Conservation (phyloP, 805 yeast genomes). For the Naumovozyma castellii region DNA sequence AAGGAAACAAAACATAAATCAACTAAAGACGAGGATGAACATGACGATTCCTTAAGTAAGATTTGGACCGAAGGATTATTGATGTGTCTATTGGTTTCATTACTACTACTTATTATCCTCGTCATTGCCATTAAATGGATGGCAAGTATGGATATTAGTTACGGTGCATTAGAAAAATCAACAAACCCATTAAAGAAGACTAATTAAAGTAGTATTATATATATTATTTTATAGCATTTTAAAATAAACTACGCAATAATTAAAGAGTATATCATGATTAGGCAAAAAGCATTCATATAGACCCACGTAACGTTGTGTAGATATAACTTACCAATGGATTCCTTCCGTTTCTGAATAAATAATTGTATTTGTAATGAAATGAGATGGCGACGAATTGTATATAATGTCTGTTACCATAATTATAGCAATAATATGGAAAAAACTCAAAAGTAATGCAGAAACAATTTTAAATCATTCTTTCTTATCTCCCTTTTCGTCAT, state of each 20-base stretch:
- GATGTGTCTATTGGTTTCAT: constrained; percentile 61
- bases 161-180: constrained; percentile 66
- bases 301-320: too few species aligned
- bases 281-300: too few species aligned
- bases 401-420: too few species aligned
- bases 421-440: too few species aligned
- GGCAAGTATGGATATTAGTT: constrained; percentile 60
- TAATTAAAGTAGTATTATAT: constrained; percentile 11
- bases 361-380: too few species aligned
- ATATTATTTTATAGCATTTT: too few species aligned
- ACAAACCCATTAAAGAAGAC: constrained; percentile 28
- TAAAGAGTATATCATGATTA: too few species aligned
- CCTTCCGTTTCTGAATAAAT: background rate
- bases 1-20: background rate
- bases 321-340: too few species aligned
- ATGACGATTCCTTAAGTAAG: constrained; percentile 20
- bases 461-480: constrained; percentile 19
- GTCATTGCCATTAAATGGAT: constrained; percentile 64
- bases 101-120: constrained; percentile 48
- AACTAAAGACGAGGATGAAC: constrained; percentile 5
- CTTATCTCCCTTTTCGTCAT: constrained; percentile 31
- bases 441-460: too few species aligned
- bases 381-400: too few species aligned
- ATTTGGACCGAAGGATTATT: constrained; percentile 52
- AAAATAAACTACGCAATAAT: too few species aligned